Conservation (phyloP, 2,329 filamentous ascomycete species). For the Aspergillus thermomutatus region DNA sequence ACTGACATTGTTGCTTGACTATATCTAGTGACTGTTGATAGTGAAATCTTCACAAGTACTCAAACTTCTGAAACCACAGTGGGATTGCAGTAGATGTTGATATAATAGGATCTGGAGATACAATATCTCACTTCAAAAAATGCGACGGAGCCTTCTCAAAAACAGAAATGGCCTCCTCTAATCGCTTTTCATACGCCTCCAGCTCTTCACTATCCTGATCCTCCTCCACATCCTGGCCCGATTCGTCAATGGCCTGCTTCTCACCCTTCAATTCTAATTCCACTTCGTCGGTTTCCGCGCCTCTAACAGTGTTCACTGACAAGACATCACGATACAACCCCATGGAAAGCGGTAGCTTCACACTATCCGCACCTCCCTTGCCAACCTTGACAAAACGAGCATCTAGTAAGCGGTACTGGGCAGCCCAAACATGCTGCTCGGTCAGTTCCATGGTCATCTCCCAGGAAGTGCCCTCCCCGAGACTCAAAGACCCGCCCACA, state of each 20-base stretch:
- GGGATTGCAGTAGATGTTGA: too few species aligned
- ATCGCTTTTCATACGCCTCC: slow-evolving; percentile 19
- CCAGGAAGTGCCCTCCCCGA: slow-evolving; percentile 19
- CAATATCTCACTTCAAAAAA: slow-evolving; percentile 11
- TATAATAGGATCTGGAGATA: neutral
- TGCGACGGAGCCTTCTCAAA: slow-evolving; percentile 24
- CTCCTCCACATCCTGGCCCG: slow-evolving; percentile 2
- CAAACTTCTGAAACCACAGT: too few species aligned
- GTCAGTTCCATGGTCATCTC: slow-evolving; percentile 21
- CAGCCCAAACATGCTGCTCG: slow-evolving; percentile 26
- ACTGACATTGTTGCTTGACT: too few species aligned
- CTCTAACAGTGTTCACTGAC: slow-evolving; percentile 17
- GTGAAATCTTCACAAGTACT: too few species aligned
- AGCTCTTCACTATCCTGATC: slow-evolving; percentile 16
- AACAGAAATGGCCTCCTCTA: slow-evolving; percentile 20
- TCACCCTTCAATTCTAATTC: slow-evolving; percentile 6
- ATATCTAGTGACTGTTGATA: too few species aligned
- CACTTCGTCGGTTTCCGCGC: slow-evolving; percentile 1
- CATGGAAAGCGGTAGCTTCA: slow-evolving; percentile 13
- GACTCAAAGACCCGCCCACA: slow-evolving; percentile 20
- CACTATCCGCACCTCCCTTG: slow-evolving; percentile 4
- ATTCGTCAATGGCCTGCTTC: neutral
- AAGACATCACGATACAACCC: slow-evolving; percentile 23
- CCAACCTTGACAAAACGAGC: slow-evolving; percentile 16
- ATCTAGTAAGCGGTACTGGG: slow-evolving; percentile 23